Evolutionary conservation across 305 asterid species (phyloP), one percentile per base, ranked within the genome.

Genomic region (Fraxinus nigra): DNA sequence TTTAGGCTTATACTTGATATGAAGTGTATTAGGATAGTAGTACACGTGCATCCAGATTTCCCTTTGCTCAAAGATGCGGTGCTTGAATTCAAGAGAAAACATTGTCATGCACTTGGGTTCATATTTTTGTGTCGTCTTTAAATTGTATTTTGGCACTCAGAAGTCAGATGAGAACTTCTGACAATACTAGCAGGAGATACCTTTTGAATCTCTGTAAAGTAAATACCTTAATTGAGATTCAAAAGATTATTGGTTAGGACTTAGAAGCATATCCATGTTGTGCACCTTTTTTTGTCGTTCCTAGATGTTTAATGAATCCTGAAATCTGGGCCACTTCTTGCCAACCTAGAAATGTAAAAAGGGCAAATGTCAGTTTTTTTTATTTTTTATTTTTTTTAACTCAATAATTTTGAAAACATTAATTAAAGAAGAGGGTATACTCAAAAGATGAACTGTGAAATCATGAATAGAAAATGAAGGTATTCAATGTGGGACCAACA

Each of bases 191-290:
- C 30, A 10, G 34, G 7, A 10, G 16, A 40, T 63, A 10, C 14
- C 32, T 24, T 63, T 63, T 16, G 35, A 46, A 65, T 16, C 81
- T 83, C n/a, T 77, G 26, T 78, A 34, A 77, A 51, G 46, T 70
- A 22, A 34, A 37, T 70, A n/a, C 13, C 37, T 78, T 46, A 16
- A 34, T 43, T 46, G 40, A 82, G 32, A 33, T 48, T 76, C 13
- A 10, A 51, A 77, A 69, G 73, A 43, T 40, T n/a, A 63, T 75
- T 76, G 67, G 24, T 37, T 63, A 10, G 22, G 81, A 56, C 24
- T 37, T 30, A 7, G 35, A 65, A 65, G 74, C 74, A 22, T 63
- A 28, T 69, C 73, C 43, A 56, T 72, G 11, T 30, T 78, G 8
- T 83, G 9, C 63, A 61, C 61, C 77, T 46, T 14, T 14, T 76